Conservation (phyloP, 2,329 filamentous ascomycete genomes). For the Cladosporium sp. region DNA sequence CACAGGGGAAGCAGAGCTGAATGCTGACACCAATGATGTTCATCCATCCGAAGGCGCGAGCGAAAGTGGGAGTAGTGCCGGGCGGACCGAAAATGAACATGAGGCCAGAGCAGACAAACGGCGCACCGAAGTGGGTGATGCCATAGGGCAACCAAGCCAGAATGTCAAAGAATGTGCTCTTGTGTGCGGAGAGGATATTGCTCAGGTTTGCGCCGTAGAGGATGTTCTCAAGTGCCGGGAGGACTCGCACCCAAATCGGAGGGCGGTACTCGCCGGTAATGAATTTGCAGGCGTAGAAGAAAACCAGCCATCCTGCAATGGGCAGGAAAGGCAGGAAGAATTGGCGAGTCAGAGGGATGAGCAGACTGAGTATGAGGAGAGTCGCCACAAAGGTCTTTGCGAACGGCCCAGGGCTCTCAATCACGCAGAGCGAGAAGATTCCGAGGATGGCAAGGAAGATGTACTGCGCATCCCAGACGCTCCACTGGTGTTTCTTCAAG, state of each 20-base stretch:
- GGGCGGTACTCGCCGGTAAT: slow-evolving; percentile 86
- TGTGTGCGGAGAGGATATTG: slow-evolving; percentile 91
- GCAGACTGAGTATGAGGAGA: slow-evolving; percentile 67
- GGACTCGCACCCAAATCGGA: slow-evolving; percentile 91
- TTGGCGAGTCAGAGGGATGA: slow-evolving; percentile 83
- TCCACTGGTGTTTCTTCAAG: slow-evolving; percentile 78
- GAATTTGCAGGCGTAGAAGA: slow-evolving; percentile 92
- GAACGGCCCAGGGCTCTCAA: slow-evolving; percentile 74
- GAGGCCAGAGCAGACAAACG: slow-evolving; percentile 73
- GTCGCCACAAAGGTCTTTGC: slow-evolving; percentile 74
- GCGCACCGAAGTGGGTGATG: slow-evolving; percentile 84
- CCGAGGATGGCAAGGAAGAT: slow-evolving; percentile 70
- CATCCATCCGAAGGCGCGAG: slow-evolving; percentile 88
- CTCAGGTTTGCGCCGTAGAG: slow-evolving; percentile 94
- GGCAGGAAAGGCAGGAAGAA: slow-evolving; percentile 87
- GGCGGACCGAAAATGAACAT: slow-evolving; percentile 90
- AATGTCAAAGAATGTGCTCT: slow-evolving; percentile 79
- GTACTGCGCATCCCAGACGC: slow-evolving; percentile 82
- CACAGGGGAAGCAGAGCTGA: slow-evolving; percentile 89
- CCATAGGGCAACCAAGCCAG: slow-evolving; percentile 94
- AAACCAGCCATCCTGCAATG: slow-evolving; percentile 82
- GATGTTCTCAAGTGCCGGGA: slow-evolving; percentile 93
- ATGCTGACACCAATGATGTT: slow-evolving; percentile 85
- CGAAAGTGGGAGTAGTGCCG: slow-evolving; percentile 80
- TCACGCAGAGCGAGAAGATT: slow-evolving; percentile 81